Percentiles rank a stretch among this genome's conserved stretches.
phyloP scores from a whole-genome alignment of 2,329 filamentous ascomycete species.

The Fusarium caatingaense region DNA sequence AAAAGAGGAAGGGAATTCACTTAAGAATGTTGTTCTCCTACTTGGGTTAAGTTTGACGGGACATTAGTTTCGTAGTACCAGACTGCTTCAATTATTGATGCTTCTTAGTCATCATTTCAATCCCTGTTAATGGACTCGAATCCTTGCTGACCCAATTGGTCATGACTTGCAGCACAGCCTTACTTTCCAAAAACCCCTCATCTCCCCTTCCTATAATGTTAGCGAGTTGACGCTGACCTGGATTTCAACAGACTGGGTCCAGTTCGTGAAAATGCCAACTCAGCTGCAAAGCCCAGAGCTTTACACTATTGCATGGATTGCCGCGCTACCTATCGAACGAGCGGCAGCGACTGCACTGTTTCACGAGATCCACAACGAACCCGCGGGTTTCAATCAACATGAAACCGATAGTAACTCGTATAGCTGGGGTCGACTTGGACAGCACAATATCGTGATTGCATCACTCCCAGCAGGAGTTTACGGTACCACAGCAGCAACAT shows the following conservation, averaged over 20 bases:
- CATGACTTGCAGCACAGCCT: no score
- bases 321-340: slow-evolving; percentile 39
- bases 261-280: neutral
- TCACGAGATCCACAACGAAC: slow-evolving; percentile 35
- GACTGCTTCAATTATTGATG: no score
- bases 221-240: no score
- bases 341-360: slow-evolving; percentile 44
- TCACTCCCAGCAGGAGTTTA: slow-evolving; percentile 36
- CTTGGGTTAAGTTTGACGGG: no score
- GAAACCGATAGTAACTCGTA: slow-evolving; percentile 45
- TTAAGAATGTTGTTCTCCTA: no score
- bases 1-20: neutral
- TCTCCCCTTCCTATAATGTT: no score
- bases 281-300: neutral
- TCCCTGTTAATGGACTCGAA: no score
- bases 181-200: no score
- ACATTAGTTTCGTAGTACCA: no score
- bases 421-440: slow-evolving; percentile 39
- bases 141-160: no score
- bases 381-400: slow-evolving; percentile 12
- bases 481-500: slow-evolving; percentile 27
- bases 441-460: slow-evolving; percentile 46
- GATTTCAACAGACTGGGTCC: no score
- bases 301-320: slow-evolving; percentile 46
- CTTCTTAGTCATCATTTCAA: no score